Evolutionary conservation across 257 asterid genomes (phyloP).

Genomic region (Verbena officinalis): DNA sequence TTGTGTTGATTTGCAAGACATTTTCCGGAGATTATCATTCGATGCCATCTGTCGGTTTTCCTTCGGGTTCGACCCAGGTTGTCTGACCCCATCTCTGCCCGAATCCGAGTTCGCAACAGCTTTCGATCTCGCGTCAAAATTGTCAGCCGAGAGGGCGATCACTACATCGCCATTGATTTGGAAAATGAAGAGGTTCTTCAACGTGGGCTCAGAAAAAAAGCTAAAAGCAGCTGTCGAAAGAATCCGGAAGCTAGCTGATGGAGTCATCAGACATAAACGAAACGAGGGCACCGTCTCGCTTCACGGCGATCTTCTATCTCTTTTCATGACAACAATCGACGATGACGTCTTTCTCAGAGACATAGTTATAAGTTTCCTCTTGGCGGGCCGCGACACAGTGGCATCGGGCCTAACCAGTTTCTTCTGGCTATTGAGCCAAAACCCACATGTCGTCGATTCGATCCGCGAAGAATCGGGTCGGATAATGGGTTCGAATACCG

Average conservation of each 20-base stretch:
- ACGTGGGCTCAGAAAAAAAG: constrained; percentile 62
- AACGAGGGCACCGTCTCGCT: not conserved
- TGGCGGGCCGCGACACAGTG: constrained; percentile 83
- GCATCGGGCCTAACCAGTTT: constrained; percentile 69
- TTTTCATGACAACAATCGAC: constrained; percentile 55
- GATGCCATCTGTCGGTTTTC: constrained; percentile 72
- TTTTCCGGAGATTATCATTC: constrained; percentile 68
- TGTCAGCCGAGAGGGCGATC: constrained; percentile 77
- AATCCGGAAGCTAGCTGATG: constrained; percentile 44
- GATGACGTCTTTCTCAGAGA: constrained; percentile 65
- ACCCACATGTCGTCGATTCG: constrained; percentile 15
- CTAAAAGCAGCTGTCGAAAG: constrained; percentile 54
- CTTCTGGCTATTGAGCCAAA: constrained; percentile 39
- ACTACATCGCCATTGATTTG: constrained; percentile 59
- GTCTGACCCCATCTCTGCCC: constrained; percentile 56
- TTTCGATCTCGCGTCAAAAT: constrained; percentile 68
- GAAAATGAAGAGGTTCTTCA: constrained; percentile 62
- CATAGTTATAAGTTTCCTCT: constrained; percentile 65
- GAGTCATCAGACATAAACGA: constrained; percentile 36
- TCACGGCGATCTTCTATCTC: constrained; percentile 42
- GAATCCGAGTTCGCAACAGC: constrained; percentile 53
- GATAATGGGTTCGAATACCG: constrained; percentile 28
- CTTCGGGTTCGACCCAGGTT: constrained; percentile 75
- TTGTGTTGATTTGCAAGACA: constrained; percentile 70
- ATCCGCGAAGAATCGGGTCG: constrained; percentile 40